phyloP scores from a whole-genome alignment of 768 basidiomycete species.

The Boletus rex-veris region DNA sequence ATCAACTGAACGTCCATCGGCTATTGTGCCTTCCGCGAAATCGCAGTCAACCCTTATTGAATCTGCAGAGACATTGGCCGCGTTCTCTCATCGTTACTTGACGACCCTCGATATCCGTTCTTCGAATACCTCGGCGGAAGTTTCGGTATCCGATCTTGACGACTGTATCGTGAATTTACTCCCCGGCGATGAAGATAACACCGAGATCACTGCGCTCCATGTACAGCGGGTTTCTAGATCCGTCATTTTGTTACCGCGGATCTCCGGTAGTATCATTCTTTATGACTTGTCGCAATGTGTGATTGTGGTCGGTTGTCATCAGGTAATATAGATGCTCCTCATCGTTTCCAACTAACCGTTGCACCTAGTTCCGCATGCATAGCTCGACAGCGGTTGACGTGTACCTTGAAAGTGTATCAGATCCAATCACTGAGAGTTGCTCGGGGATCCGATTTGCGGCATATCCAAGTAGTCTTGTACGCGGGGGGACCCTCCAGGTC shows the following conservation, averaged over 20 bases:
- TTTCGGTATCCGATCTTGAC: conserved; percentile 65
- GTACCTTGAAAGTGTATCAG: conserved; percentile 62
- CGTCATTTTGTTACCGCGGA: conserved; percentile 59
- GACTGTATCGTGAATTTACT: conserved; percentile 71
- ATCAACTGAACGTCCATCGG: conserved; percentile 2
- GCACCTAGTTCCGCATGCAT: conserved; percentile 81
- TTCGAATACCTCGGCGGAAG: conserved; percentile 40
- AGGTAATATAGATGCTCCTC: conserved; percentile 44
- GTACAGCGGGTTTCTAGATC: conserved; percentile 56
- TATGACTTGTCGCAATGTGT: conserved; percentile 60
- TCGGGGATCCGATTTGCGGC: conserved; percentile 54
- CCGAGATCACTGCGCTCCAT: conserved; percentile 18
- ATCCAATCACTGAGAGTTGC: conserved; percentile 81
- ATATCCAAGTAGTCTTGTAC: conserved; percentile 48
- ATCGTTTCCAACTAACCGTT: background rate
- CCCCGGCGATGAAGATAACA: conserved; percentile 14
- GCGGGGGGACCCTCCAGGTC: conserved; percentile 8
- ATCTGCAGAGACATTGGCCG: conserved; percentile 41
- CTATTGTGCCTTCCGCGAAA: background rate
- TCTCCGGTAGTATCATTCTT: conserved; percentile 71
- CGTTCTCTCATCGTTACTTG: conserved; percentile 45
- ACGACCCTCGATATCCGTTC: conserved; percentile 31
- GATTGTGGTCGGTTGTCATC: conserved; percentile 74
- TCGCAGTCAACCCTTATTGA: conserved; percentile 13
- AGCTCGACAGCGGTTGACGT: conserved; percentile 60